phyloP scores from a whole-genome alignment of 345 rosid species.

The Rhodomyrtus tomentosa region DNA sequence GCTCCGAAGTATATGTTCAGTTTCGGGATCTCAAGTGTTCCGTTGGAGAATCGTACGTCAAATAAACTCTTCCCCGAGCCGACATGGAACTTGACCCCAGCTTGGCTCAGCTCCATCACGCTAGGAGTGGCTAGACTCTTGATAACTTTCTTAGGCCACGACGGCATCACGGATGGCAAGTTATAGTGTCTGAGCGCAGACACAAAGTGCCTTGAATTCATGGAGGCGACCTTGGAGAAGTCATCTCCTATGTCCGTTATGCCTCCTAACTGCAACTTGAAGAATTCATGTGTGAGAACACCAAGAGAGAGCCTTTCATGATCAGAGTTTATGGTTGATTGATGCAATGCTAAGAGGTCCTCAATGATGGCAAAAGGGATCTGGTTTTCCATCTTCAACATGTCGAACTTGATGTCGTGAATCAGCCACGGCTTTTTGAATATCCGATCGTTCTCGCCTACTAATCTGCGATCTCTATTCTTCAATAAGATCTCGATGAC shows the following conservation, averaged over 20 bases:
- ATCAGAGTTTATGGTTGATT: not conserved
- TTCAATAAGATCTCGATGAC: not conserved
- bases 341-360: not conserved
- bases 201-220: not conserved
- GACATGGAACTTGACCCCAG: not conserved
- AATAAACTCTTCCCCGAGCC: not conserved
- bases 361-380: slow-evolving; percentile 15
- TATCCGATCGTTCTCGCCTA: not conserved
- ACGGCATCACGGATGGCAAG: accelerated
- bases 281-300: not conserved
- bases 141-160: no score
- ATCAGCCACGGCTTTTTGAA: not conserved
- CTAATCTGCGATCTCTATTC: not conserved
- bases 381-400: slow-evolving; percentile 16
- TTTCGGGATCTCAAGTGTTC: not conserved
- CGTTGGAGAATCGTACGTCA: not conserved
- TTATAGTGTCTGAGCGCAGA: not conserved
- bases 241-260: not conserved
- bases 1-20: not conserved
- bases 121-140: not conserved
- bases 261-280: not conserved
- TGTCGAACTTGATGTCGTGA: not conserved
- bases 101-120: not conserved
- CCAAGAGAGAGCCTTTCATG: not conserved
- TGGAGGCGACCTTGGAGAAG: not conserved